Evolutionary conservation across 495 filamentous ascomycete species (phyloP).

Genomic region (Elaphomyces granulatus): DNA sequence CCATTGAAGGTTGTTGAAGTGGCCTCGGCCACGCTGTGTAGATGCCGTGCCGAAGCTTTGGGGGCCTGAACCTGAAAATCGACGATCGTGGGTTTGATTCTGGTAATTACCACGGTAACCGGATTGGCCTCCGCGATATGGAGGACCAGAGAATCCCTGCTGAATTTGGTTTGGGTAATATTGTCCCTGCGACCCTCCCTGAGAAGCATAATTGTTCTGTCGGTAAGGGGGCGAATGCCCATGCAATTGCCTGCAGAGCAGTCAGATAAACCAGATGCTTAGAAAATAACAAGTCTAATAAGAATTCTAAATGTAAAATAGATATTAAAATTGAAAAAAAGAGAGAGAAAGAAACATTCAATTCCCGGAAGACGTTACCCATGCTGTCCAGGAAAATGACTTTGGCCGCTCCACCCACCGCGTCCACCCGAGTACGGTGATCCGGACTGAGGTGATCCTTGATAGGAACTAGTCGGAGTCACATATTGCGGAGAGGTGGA

Average conservation of each 20-base stretch:
- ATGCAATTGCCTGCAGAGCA: not conserved
- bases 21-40: slow-evolving; percentile 22
- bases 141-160: slow-evolving; percentile 28
- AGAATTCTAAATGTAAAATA: slow-evolving; percentile 8
- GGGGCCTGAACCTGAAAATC: slow-evolving; percentile 24
- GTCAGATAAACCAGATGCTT: too few relatives aligned
- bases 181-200: slow-evolving; percentile 31
- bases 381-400: slow-evolving; percentile 42
- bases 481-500: slow-evolving; percentile 43
- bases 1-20: slow-evolving; percentile 50
- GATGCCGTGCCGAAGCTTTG: slow-evolving; percentile 17
- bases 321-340: slow-evolving; percentile 10
- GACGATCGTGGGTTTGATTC: slow-evolving; percentile 33
- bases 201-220: slow-evolving; percentile 33
- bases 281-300: too few relatives aligned
- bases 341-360: not conserved
- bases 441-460: slow-evolving; percentile 49
- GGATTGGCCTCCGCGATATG: slow-evolving; percentile 41
- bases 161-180: slow-evolving; percentile 42
- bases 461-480: slow-evolving; percentile 45
- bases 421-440: slow-evolving; percentile 47
- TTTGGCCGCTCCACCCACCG: slow-evolving; percentile 42
- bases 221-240: slow-evolving; percentile 36
- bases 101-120: slow-evolving; percentile 41
- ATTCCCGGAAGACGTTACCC: slow-evolving; percentile 35